A percentile compares a stretch with the other conserved stretches of the same genome.
Evolutionary conservation across 192 early-diverging fungal species (phyloP).

Genomic region (Mortierella claussenii): DNA sequence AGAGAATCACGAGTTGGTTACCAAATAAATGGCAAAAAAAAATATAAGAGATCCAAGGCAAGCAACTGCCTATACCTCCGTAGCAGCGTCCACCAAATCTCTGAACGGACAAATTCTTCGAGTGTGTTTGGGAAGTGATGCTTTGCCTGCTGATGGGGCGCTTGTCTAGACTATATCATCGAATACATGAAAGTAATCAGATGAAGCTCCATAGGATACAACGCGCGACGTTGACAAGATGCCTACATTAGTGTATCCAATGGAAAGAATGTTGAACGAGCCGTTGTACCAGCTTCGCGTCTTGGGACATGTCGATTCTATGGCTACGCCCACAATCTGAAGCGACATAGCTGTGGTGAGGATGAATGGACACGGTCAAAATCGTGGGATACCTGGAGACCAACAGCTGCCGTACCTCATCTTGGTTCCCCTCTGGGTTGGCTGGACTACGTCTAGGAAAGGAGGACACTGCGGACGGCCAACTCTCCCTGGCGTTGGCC

Average conservation of each 20-base stretch:
- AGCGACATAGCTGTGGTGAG: no score
- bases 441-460: not conserved
- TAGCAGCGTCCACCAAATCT: slow-evolving; percentile 17
- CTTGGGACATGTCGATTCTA: slow-evolving; percentile 14
- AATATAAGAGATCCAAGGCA: not conserved
- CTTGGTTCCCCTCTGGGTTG: not conserved
- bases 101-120: slow-evolving; percentile 20
- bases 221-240: not conserved
- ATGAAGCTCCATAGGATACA: not conserved
- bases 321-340: slow-evolving; percentile 27
- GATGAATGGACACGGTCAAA: no score
- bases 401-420: slow-evolving; percentile 14
- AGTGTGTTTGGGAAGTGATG: slow-evolving; percentile 23
- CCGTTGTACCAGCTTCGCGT: not conserved
- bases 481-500: not conserved
- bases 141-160: slow-evolving; percentile 5
- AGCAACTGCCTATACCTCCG: slow-evolving; percentile 5
- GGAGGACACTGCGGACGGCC: not conserved
- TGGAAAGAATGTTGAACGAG: slow-evolving; percentile 19
- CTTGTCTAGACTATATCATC: not conserved
- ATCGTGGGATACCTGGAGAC: no score
- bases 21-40: not conserved
- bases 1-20: no score
- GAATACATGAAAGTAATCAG: not conserved
- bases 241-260: slow-evolving; percentile 27